A percentile compares a stretch with the other conserved stretches of the same genome.
phyloP scores from a whole-genome alignment of 2,329 filamentous ascomycete species.

The Colletotrichum camelliae region DNA sequence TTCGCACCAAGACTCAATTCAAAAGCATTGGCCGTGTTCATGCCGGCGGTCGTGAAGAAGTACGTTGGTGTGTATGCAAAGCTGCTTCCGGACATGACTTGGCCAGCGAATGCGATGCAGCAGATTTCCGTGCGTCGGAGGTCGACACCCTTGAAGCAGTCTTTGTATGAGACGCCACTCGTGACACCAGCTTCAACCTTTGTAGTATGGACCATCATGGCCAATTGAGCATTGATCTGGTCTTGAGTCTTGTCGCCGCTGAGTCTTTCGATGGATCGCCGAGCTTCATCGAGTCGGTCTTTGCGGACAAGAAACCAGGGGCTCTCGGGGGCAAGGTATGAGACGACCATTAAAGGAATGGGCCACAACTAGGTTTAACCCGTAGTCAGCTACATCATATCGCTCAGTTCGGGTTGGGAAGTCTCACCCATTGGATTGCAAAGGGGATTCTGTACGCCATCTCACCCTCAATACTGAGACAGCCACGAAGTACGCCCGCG shows the following conservation, averaged over 20 bases:
- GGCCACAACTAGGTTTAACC: conserved; percentile 32
- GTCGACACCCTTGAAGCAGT: conserved; percentile 53
- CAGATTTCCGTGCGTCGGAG: conserved; percentile 50
- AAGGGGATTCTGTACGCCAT: conserved; percentile 48
- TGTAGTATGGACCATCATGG: conserved; percentile 36
- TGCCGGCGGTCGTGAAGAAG: conserved; percentile 52
- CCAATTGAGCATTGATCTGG: conserved; percentile 21
- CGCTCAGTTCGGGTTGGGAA: too few species aligned
- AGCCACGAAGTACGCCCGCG: conserved; percentile 44
- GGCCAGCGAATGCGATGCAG: conserved; percentile 43
- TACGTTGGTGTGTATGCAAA: conserved; percentile 48
- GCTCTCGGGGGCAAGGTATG: conserved; percentile 45
- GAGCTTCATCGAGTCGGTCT: conserved; percentile 37
- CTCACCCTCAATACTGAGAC: conserved; percentile 32
- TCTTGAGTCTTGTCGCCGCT: conserved; percentile 26
- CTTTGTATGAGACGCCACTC: conserved; percentile 45
- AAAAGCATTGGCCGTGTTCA: conserved; percentile 41
- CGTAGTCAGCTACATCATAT: not conserved
- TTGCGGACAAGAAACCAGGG: conserved; percentile 50
- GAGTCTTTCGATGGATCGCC: conserved; percentile 33
- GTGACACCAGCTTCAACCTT: conserved; percentile 45
- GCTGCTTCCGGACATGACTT: conserved; percentile 44
- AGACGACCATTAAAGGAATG: conserved; percentile 39
- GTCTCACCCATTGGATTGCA: conserved; percentile 40
- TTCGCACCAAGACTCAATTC: conserved; percentile 47